Evolutionary conservation across 1,139 yeast species (phyloP), one percentile per base, ranked within the genome.

Genomic region (Nakaseomyces glabratus): DNA sequence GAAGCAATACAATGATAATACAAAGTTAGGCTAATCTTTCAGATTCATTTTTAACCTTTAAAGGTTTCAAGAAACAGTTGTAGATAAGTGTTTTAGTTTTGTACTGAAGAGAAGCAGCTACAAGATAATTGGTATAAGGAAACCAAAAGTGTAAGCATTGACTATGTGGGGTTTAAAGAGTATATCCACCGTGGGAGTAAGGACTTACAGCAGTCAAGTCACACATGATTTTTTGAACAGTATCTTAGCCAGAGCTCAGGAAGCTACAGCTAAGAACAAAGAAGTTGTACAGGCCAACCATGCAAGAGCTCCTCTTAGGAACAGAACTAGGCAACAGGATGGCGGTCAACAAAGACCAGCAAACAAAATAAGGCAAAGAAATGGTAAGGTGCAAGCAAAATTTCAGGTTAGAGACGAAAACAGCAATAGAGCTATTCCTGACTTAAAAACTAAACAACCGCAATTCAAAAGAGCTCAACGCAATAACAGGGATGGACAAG

Each of bases 151-250:
- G n/a, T n/a, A n/a, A n/a, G n/a, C n/a, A n/a, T n/a, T n/a, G n/a
- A n/a, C n/a, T n/a, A n/a, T n/a, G n/a, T n/a, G n/a, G n/a, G n/a
- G n/a, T n/a, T n/a, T n/a, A n/a, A n/a, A n/a, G n/a, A n/a, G n/a
- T n/a, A n/a, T n/a, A n/a, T n/a, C n/a, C n/a, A n/a, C n/a, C n/a
- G n/a, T n/a, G n/a, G n/a, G n/a, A n/a, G n/a, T 10, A 5, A 26
- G 30, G 30, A 21, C 30, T 13, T 45, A 44, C 31, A 47, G 47
- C 32, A 44, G 50, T 12, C 38, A 46, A 16, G 42, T 49, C 13
- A 43, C 53, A 3, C 45, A 47, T 29, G 55, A 49, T 26, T 48
- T 46, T 33, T 40, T 49, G 28, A 43, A 45, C 23, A 42, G 43
- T 24, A 41, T 49, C 7, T 35, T 49, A 17, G 42, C 41, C 9